Evolutionary conservation across 2,329 filamentous ascomycete genomes (phyloP).

Genomic region (Pseudocercospora fuligena): DNA sequence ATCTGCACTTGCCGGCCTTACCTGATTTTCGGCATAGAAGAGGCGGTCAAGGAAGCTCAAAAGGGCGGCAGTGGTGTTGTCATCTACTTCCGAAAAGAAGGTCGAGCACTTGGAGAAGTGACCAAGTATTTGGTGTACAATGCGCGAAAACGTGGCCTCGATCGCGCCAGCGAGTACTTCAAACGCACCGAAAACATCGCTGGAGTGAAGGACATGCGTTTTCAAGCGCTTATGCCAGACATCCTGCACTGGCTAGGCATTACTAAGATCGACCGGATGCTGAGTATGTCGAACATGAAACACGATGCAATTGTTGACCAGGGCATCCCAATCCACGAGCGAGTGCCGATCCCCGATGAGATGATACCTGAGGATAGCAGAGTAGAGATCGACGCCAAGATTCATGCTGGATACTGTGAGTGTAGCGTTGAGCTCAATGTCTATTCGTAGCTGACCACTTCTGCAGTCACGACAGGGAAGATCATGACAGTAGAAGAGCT

Average conservation of each 20-base stretch:
- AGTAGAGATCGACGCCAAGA: constrained; percentile 99
- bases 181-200: constrained; percentile 97
- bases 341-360: constrained; percentile 85
- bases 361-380: constrained; percentile 93
- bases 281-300: constrained; percentile 99
- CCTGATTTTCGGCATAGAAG: constrained; percentile 94
- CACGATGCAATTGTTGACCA: constrained; percentile 80
- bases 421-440: constrained; percentile 6
- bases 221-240: constrained; percentile 92
- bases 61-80: constrained; percentile 92
- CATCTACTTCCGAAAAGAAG: constrained; percentile 98
- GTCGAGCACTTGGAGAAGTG: constrained; percentile 90
- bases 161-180: constrained; percentile 89
- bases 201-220: constrained; percentile 91
- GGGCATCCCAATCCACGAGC: constrained; percentile 33
- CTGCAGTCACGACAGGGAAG: constrained; percentile 77
- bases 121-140: constrained; percentile 88
- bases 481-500: constrained; percentile 87
- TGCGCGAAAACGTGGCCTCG: constrained; percentile 76
- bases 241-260: constrained; percentile 98
- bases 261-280: constrained; percentile 97
- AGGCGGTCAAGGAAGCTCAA: constrained; percentile 96
- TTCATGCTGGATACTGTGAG: constrained; percentile 75
- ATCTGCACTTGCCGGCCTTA: constrained; percentile 97
- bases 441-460: constrained; percentile 25